Conservation (phyloP, 371 early-diverging fungal genomes). For the Mortierella sp. region DNA sequence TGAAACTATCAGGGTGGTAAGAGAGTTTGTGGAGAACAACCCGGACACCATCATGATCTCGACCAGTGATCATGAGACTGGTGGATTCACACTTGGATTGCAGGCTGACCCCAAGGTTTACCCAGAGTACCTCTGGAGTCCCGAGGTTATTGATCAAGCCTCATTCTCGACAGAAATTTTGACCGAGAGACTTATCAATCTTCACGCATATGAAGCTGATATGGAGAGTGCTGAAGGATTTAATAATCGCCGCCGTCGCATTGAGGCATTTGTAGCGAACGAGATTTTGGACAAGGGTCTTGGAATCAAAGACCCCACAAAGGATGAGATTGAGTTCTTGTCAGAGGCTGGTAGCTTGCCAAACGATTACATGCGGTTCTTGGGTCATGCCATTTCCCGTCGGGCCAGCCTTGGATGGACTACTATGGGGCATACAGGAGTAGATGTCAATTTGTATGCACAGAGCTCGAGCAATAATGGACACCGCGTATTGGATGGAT, state of each 20-base stretch:
- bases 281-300: constrained; percentile 72
- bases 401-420: constrained; percentile 89
- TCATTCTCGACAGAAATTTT: constrained; percentile 73
- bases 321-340: constrained; percentile 71
- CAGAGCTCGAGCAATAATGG: constrained; percentile 60
- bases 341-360: constrained; percentile 30
- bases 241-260: constrained; percentile 17
- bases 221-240: neutral
- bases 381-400: constrained; percentile 78
- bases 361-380: constrained; percentile 61
- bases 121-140: constrained; percentile 91
- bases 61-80: constrained; percentile 95
- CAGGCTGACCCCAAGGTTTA: constrained; percentile 71
- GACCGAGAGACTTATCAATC: constrained; percentile 18
- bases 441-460: constrained; percentile 94
- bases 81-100: constrained; percentile 86
- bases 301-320: constrained; percentile 77
- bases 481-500: constrained; percentile 21
- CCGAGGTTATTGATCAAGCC: constrained; percentile 77
- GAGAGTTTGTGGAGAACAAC: constrained; percentile 77
- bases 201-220: constrained; percentile 7
- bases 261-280: constrained; percentile 42
- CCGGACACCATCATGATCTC: constrained; percentile 91
- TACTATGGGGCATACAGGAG: constrained; percentile 93
- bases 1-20: constrained; percentile 78